phyloP scores from a whole-genome alignment of 2,329 filamentous ascomycete genomes.

The Didymella exigua region DNA sequence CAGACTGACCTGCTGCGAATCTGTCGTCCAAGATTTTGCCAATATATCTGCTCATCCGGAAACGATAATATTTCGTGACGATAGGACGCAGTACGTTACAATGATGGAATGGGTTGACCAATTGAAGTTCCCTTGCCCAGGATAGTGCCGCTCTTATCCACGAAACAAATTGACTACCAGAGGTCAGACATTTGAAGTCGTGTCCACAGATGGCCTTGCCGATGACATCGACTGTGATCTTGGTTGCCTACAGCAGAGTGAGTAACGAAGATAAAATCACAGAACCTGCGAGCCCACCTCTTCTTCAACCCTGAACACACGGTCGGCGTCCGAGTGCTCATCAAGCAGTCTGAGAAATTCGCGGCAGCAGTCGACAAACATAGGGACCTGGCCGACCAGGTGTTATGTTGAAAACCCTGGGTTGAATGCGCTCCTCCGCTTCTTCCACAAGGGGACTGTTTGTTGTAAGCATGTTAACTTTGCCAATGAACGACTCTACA shows the following conservation, averaged over 20 bases:
- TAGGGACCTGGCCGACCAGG: slow-evolving; percentile 47
- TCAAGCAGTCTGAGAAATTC: slow-evolving; percentile 45
- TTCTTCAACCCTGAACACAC: slow-evolving; percentile 50
- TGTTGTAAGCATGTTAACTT: slow-evolving; percentile 45
- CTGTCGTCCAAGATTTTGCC: not conserved
- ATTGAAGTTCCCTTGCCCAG: not conserved
- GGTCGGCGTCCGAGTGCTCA: slow-evolving; percentile 41
- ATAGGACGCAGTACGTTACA: not conserved
- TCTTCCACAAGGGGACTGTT: slow-evolving; percentile 52
- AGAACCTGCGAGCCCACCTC: slow-evolving; percentile 15
- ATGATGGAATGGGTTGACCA: not conserved
- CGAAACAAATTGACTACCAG: slow-evolving; percentile 44
- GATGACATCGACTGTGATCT: slow-evolving; percentile 52
- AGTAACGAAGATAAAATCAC: not conserved
- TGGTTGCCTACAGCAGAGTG: slow-evolving; percentile 32
- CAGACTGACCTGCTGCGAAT: not conserved
- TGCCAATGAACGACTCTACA: slow-evolving; percentile 47
- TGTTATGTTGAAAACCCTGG: slow-evolving; percentile 49
- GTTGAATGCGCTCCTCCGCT: slow-evolving; percentile 53
- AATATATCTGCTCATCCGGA: not conserved
- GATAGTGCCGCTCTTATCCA: not conserved
- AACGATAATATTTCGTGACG: not conserved
- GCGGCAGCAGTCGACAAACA: slow-evolving; percentile 44
- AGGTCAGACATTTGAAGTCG: slow-evolving; percentile 46
- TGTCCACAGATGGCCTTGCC: slow-evolving; percentile 49